Conservation (phyloP, 495 filamentous ascomycete species). For the Apiosordaria backusii region DNA sequence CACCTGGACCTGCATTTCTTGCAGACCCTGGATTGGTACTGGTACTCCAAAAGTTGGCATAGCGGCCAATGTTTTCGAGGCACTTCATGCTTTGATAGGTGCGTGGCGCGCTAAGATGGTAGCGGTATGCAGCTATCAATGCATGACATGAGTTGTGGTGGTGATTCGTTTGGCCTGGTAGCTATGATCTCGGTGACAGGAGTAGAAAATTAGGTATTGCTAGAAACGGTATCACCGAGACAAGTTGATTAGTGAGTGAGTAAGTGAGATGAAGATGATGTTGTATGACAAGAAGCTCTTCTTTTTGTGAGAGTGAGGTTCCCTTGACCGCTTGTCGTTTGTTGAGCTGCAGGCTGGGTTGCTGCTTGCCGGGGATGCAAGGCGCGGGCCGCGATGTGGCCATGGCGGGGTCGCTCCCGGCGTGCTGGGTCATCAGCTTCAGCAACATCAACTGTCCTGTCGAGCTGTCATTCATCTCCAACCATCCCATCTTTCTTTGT, state of each 20-base stretch:
- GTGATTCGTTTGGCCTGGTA: not conserved
- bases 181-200: not conserved
- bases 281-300: not conserved
- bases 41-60: not conserved
- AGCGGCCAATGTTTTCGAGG: not conserved
- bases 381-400: not conserved
- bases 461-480: not conserved
- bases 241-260: not conserved
- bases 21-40: not conserved
- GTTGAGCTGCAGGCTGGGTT: not conserved
- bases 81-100: not conserved
- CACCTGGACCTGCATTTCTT: not conserved
- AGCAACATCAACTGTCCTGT: not conserved
- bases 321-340: not conserved
- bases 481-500: not conserved
- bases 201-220: not conserved
- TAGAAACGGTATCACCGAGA: not conserved
- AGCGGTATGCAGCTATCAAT: not conserved
- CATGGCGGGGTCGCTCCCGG: not conserved
- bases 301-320: not conserved
- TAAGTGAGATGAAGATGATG: not conserved
- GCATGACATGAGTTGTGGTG: not conserved
- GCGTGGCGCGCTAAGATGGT: not conserved
- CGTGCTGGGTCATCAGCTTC: not conserved
- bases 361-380: not conserved